Conservation (phyloP, 1,139 yeast species). For the Candida gigantensis region DNA sequence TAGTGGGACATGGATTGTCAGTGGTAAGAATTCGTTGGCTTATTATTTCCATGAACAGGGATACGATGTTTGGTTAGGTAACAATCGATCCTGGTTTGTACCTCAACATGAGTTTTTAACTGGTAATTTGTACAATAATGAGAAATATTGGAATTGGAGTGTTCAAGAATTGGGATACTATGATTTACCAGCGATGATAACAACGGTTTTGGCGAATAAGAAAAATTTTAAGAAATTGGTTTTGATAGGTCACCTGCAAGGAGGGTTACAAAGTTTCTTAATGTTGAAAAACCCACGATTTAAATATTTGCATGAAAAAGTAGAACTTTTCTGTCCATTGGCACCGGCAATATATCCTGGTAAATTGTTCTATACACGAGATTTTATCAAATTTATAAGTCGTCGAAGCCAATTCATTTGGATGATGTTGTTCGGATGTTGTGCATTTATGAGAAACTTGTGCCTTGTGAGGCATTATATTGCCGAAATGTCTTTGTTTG, state of each 20-base stretch:
- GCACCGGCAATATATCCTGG: slow-evolving; percentile 96
- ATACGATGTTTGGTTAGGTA: slow-evolving; percentile 93
- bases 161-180: slow-evolving; percentile 72
- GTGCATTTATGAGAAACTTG: slow-evolving; percentile 62
- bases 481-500: slow-evolving; percentile 52
- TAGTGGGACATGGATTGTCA: slow-evolving; percentile 78
- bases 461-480: slow-evolving; percentile 48
- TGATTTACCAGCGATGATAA: slow-evolving; percentile 75
- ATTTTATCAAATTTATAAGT: slow-evolving; percentile 59
- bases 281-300: slow-evolving; percentile 46
- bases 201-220: slow-evolving; percentile 50
- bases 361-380: slow-evolving; percentile 55
- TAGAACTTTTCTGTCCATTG: slow-evolving; percentile 71
- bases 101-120: slow-evolving; percentile 55
- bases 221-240: slow-evolving; percentile 52
- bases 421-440: slow-evolving; percentile 57
- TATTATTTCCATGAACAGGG: slow-evolving; percentile 61
- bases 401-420: slow-evolving; percentile 36
- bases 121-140: slow-evolving; percentile 47
- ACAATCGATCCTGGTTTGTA: slow-evolving; percentile 82
- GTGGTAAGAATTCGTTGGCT: slow-evolving; percentile 77
- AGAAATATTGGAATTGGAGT: slow-evolving; percentile 82
- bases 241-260: slow-evolving; percentile 86
- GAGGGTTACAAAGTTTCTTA: slow-evolving; percentile 81
- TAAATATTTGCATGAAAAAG: slow-evolving; percentile 38